Base-by-base conservation (phyloP, 768 basidiomycete genomes). In the Lactarius quietus region DNA sequence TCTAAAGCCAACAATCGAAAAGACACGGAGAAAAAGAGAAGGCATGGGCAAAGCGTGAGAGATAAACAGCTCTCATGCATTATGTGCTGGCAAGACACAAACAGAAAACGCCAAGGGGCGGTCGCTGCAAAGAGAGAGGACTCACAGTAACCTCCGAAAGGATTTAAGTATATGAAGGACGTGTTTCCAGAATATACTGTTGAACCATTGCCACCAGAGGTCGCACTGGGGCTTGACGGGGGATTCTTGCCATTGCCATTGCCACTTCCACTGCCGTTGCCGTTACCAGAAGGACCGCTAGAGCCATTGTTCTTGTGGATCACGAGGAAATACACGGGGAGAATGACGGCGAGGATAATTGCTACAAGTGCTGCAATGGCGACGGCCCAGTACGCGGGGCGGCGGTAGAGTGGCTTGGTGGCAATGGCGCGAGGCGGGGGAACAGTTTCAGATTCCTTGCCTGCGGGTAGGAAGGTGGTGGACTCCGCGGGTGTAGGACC, bases 141-240 rank as follows among this genome's bases (percentile, higher is more conserved):
- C 69, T 68, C 67, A 70, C 82, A 84, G 70, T 62, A 74, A 8
- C 83, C 83, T 36, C 83, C 82, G 67, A 79, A 80, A 5, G 74
- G 65, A 74, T 83, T 84, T 51, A 68, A 70, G 74, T 84, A 84
- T 1, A 72, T 76, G 69, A 83, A 78, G 10, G 74, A 76, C 10
- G 82, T 81, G 62, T 83, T 77, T 10, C 76, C 80, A 18, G 76
- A 70, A 28, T 73, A 73, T 52, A 82, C 70, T 29, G 70, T 70
- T 39, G 67, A 68, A 41, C 69, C 69, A 39, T 70, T 56, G 15
- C 64, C 61, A 59, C 69, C 70, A 1, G 68, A 26, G 33, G 52
- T 68, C 23, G 62, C 64, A 33, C 5, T 28, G 12, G 59, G 0
- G n/a, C 26, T 67, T 4, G 12, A 31, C 4, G 65, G 61, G 18